Evolutionary conservation across 2,329 filamentous ascomycete species (phyloP).

Genomic region (Fusarium luffae): DNA sequence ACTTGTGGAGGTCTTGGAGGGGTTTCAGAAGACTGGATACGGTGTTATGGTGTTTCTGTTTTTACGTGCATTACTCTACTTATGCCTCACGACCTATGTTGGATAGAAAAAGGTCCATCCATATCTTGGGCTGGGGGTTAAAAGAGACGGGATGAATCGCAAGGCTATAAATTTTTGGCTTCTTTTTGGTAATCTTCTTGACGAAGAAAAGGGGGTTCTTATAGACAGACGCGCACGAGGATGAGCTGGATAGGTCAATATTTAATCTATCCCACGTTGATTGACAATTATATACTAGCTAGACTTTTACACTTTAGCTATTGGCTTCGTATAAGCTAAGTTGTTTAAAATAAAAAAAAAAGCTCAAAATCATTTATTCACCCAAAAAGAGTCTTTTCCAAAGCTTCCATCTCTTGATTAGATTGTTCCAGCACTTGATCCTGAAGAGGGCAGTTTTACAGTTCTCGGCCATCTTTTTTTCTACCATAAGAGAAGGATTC

Average conservation of each 20-base stretch:
- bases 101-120: slow-evolving; percentile 8
- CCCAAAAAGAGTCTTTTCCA: too few relatives aligned
- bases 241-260: neutral
- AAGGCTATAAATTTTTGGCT: slow-evolving; percentile 16
- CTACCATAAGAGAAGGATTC: neutral
- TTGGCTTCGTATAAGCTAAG: neutral
- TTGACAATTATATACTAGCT: slow-evolving; percentile 1
- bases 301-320: neutral
- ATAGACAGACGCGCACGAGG: slow-evolving; percentile 1
- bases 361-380: neutral
- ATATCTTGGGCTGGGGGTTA: neutral
- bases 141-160: neutral
- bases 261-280: slow-evolving; percentile 4
- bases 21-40: slow-evolving; percentile 24
- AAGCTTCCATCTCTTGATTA: too few relatives aligned
- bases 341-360: neutral
- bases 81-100: slow-evolving; percentile 1
- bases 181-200: slow-evolving; percentile 3
- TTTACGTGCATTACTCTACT: slow-evolving; percentile 2
- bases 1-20: neutral
- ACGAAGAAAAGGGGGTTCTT: neutral
- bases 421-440: neutral
- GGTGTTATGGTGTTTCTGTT: slow-evolving; percentile 27
- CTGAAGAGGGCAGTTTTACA: neutral
- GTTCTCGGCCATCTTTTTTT: neutral